These are phyloP conservation scores for Pythium phragmiticola DNA, from an alignment of 352 stramenopile species.

Conservation along the genomic window DNA sequence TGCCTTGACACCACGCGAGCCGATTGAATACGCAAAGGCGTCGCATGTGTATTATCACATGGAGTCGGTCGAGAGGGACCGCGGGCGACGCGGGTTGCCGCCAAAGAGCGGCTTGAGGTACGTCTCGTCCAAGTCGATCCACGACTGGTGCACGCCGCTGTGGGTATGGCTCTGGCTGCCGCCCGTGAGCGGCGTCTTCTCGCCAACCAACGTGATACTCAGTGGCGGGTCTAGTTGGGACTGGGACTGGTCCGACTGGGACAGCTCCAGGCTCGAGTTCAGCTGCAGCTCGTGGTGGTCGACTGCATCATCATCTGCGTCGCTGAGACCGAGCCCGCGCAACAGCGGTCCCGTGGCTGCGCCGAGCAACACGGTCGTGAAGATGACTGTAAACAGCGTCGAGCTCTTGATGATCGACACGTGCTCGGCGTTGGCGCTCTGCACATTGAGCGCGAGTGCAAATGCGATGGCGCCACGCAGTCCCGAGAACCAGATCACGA, in stretches of 20 bases:
- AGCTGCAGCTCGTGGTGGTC: background rate
- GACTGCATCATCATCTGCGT: background rate
- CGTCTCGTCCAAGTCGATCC: conserved; percentile 27
- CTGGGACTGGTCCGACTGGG: background rate
- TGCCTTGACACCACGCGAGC: background rate
- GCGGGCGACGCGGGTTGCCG: conserved; percentile 20
- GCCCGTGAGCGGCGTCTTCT: conserved; percentile 2
- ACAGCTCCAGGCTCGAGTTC: background rate
- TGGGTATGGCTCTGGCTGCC: background rate
- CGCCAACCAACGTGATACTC: background rate
- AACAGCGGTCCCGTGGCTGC: conserved; percentile 42
- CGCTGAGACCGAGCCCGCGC: conserved; percentile 24
- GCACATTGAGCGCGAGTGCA: conserved; percentile 75
- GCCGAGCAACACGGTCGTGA: conserved; percentile 50
- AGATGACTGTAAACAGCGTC: conserved; percentile 61
- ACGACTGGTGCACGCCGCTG: conserved; percentile 23
- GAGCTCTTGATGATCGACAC: conserved; percentile 43
- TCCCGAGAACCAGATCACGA: conserved; percentile 92
- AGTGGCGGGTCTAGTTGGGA: background rate
- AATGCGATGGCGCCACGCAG: conserved; percentile 93
- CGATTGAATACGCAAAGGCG: background rate
- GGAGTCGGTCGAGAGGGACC: conserved; percentile 15
- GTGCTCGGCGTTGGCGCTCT: conserved; percentile 31
- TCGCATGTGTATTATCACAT: background rate
- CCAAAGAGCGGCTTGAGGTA: conserved; percentile 34